Base-by-base conservation (phyloP, 2,329 filamentous ascomycete species). In the Dothidotthia symphoricarpi region DNA sequence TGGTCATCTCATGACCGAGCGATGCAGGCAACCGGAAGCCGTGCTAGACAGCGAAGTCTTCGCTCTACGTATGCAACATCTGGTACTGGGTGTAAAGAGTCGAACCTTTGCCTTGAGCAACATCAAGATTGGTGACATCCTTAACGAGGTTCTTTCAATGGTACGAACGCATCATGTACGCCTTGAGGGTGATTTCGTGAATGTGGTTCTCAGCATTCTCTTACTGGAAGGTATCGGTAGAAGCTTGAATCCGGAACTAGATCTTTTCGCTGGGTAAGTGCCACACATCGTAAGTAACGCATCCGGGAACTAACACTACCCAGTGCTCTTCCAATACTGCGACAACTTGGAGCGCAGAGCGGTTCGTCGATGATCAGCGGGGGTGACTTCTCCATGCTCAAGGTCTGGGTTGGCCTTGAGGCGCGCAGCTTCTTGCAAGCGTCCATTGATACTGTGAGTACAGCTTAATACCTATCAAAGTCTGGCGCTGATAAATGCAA, bases 111-210 rank as follows among this genome's bases (percentile, higher is more conserved):
- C 93, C 0, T 76, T 98, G 0, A 91, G 91, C 4, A 95, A 88
- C 59, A 85, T 98, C 69, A 94, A 90, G 70, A 96, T 98, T 47
- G 93, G 93, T 9, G 93, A 98, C 55, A 89, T 98, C 14, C 69
- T 98, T 19, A 89, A 93, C 58, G 80, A 94, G 54, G 93, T 97
- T 0, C 74, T 98, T 29, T 77, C 77, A 42, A 96, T 98, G 89
- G 93, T 98, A 19, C 81, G 93, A 38, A 73, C 75, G 8, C 93
- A 98, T 64, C 93, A 98, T 61, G 93, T 98, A 3, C 79, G 93
- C 7, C 78, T 98, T 34, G 93, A 98, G 67, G 93, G 93, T 7
- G 93, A 98, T 64, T 98, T 97, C 62, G 89, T 98, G 62, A 98
- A 98, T 61, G 93, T 98, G 4, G 91, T 98, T 19, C 85, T 98